Evolutionary conservation across 768 basidiomycete genomes (phyloP).

Genomic region (Steccherinum ochraceum): DNA sequence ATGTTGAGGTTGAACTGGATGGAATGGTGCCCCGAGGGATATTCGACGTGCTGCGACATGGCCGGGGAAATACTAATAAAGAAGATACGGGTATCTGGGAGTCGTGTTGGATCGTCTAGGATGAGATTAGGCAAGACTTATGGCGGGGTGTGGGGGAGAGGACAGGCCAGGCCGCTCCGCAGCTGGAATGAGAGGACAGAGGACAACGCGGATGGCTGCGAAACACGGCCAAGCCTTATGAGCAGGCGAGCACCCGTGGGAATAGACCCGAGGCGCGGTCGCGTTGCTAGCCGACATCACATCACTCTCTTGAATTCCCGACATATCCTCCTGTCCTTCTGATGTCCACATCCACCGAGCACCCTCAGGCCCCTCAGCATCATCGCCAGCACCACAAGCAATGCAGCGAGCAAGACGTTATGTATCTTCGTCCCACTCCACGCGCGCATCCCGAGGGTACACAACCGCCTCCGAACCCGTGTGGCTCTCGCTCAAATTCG

Average conservation of each 20-base stretch:
- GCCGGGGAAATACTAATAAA: not conserved
- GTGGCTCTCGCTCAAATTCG: too few relatives aligned
- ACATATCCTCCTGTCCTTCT: not conserved
- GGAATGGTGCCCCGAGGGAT: conserved; percentile 4
- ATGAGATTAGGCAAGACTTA: not conserved
- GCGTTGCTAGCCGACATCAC: not conserved
- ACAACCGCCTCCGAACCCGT: too few relatives aligned
- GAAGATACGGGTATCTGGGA: not conserved
- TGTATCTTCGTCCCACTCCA: too few relatives aligned
- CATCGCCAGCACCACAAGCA: too few relatives aligned
- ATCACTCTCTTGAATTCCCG: not conserved
- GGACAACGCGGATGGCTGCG: not conserved
- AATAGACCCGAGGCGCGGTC: not conserved
- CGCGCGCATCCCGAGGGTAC: too few relatives aligned
- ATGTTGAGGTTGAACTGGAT: conserved; percentile 15
- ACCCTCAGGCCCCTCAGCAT: too few relatives aligned
- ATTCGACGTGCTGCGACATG: not conserved
- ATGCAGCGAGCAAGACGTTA: too few relatives aligned
- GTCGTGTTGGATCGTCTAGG: not conserved
- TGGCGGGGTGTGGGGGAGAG: not conserved
- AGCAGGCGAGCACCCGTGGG: not conserved
- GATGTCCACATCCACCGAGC: too few relatives aligned
- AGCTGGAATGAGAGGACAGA: not conserved
- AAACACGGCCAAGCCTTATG: not conserved
- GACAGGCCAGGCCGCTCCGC: not conserved